Percentiles rank a stretch among this genome's conserved stretches.
Conservation (phyloP, 495 filamentous ascomycete species). For the Aspergillus incahuasiensis region DNA sequence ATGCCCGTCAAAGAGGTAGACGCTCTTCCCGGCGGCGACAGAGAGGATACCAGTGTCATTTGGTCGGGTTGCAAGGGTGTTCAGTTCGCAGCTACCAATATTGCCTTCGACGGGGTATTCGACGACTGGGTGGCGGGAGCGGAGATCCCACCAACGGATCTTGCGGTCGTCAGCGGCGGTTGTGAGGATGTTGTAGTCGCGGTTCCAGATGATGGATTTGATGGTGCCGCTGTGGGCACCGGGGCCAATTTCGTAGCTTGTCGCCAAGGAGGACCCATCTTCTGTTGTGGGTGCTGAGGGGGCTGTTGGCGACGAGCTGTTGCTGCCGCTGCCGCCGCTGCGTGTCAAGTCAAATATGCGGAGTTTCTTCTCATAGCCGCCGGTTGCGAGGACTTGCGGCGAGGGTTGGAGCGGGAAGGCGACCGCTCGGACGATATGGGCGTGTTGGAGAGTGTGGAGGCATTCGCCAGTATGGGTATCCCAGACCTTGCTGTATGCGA, state of each 20-base stretch:
- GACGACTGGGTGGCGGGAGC: constrained; percentile 62
- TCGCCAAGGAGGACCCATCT: constrained; percentile 28
- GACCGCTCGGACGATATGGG: constrained; percentile 90
- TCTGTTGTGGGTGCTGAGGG: constrained; percentile 25
- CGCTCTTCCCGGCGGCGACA: constrained; percentile 74
- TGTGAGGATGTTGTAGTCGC: constrained; percentile 78
- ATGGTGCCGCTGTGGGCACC: constrained; percentile 81
- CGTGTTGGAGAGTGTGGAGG: constrained; percentile 79
- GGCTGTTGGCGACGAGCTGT: constrained; percentile 37
- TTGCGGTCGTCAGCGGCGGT: constrained; percentile 87
- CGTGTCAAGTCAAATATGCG: constrained; percentile 83
- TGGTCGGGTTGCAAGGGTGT: constrained; percentile 39
- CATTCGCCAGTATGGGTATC: constrained; percentile 93
- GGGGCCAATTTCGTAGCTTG: constrained; percentile 79
- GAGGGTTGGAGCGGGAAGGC: constrained; percentile 76
- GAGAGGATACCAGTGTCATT: constrained; percentile 45
- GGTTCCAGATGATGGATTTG: constrained; percentile 90
- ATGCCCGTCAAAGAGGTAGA: constrained; percentile 86
- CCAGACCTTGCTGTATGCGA: constrained; percentile 73
- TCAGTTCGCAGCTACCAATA: constrained; percentile 88
- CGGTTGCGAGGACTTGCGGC: constrained; percentile 79
- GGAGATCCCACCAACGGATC: constrained; percentile 91
- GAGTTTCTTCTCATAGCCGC: constrained; percentile 93
- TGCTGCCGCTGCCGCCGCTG: constrained; percentile 27
- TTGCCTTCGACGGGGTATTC: constrained; percentile 72